Conservation (phyloP, 2,329 filamentous ascomycete genomes). For the Epichloe coenophiala region DNA sequence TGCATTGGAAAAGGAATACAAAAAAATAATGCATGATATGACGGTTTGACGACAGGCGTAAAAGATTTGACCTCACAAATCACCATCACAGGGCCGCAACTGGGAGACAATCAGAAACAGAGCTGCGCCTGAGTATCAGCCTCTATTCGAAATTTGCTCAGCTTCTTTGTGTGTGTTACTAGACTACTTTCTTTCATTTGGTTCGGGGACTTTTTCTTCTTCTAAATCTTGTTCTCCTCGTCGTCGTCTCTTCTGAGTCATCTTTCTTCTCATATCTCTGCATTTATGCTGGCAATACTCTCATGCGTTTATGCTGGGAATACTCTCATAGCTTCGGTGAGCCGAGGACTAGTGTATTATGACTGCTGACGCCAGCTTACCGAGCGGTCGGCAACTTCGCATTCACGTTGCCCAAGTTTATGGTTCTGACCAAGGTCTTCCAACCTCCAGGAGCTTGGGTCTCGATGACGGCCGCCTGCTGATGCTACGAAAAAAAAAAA, state of each 20-base stretch:
- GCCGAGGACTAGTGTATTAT: slow-evolving; percentile 1
- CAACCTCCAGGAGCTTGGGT: background rate
- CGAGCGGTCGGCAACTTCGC: background rate
- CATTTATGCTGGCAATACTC: background rate
- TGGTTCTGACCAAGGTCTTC: background rate
- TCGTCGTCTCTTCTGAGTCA: background rate
- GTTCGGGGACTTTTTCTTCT: background rate
- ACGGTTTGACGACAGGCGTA: slow-evolving; percentile 10
- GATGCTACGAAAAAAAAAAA: too few relatives aligned
- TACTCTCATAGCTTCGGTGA: slow-evolving; percentile 2
- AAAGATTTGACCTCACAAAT: background rate
- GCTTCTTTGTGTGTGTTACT: slow-evolving; percentile 11
- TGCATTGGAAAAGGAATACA: too few relatives aligned
- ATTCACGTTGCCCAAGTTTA: background rate
- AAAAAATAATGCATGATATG: slow-evolving; percentile 3
- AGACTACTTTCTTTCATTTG: slow-evolving; percentile 1
- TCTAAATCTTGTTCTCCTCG: background rate
- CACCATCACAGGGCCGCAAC: background rate
- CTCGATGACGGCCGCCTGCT: background rate
- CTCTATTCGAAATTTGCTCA: slow-evolving; percentile 1
- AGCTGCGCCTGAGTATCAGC: background rate
- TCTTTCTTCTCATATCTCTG: background rate
- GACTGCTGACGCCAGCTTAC: background rate
- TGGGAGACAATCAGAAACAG: background rate
- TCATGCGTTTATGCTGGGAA: background rate